These are phyloP conservation scores for Sphaerosporella brunnea DNA, from an alignment of 495 filamentous ascomycete genomes.

Conservation along the genomic window DNA sequence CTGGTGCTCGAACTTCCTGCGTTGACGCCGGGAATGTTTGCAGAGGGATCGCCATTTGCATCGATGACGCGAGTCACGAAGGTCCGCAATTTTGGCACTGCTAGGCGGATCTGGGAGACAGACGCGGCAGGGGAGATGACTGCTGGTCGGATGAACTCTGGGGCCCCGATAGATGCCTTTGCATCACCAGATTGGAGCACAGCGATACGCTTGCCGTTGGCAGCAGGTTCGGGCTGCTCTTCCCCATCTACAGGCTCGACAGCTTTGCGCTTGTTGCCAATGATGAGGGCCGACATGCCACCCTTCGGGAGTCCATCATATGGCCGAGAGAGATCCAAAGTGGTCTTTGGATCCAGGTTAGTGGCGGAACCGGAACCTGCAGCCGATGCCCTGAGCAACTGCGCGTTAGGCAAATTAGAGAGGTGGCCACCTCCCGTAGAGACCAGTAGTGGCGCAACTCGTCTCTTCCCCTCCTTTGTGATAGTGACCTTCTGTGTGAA, in stretches of 20 bases:
- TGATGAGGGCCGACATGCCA: conserved; percentile 61
- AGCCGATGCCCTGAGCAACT: conserved; percentile 32
- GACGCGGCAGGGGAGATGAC: conserved; percentile 61
- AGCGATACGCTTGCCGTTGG: conserved; percentile 38
- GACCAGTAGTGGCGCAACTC: conserved; percentile 78
- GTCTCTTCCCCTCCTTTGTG: conserved; percentile 93
- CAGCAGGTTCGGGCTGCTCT: conserved; percentile 41
- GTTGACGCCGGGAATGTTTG: conserved; percentile 12
- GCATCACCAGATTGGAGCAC: conserved; percentile 39
- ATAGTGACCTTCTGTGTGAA: conserved; percentile 74
- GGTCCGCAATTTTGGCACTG: conserved; percentile 70
- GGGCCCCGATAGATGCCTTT: conserved; percentile 50
- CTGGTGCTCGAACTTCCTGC: conserved; percentile 31
- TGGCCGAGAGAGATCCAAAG: conserved; percentile 82
- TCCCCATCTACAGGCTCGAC: conserved; percentile 52
- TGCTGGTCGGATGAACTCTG: conserved; percentile 75
- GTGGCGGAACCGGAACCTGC: conserved; percentile 38
- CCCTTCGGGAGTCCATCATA: conserved; percentile 87
- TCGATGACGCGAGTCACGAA: conserved; percentile 56
- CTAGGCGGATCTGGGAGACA: conserved; percentile 71
- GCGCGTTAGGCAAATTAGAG: conserved; percentile 25
- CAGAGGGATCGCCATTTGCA: conserved; percentile 25
- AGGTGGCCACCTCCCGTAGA: conserved; percentile 38
- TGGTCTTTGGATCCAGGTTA: conserved; percentile 61
- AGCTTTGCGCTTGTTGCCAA: conserved; percentile 82